Evolutionary conservation across 1,139 yeast species (phyloP), one percentile per base, ranked within the genome.

Genomic region (Pichia cactophila): DNA sequence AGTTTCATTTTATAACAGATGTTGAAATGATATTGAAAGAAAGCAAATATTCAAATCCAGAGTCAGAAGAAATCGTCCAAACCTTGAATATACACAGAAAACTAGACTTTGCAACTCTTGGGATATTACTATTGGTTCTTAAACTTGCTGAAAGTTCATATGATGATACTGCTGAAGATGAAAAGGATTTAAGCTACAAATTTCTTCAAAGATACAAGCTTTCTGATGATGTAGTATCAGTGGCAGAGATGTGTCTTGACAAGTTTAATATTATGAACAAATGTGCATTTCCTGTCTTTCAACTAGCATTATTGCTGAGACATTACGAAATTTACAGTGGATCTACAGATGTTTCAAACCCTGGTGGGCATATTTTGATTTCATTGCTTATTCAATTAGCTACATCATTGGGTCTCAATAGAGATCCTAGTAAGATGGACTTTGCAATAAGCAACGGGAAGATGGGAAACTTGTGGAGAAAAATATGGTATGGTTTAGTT

Each of bases 181-280:
- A 45, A 44, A 52, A 63, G 54, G 53, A 68, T 0, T 57, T 54
- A 35, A 72, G 69, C 20, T 71, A 75, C 50, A 64, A 66, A 41
- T 77, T 71, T 56, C 62, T 81, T 16, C 57, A 78, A 43, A 59
- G 65, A 2, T 69, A 75, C 52, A 83, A 83, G 3, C 69, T 80
- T 35, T 70, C 73, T 29, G 62, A 72, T 43, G 73, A 74, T 37
- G 65, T 68, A 23, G 67, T 76, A 20, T 69, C 68, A 46, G 70
- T 76, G 48, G 83, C 85, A 0, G 77, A 75, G 53, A 64, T 69
- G 50, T 80, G 85, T 56, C 62, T 80, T 38, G 71, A 72, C 51
- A 80, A 77, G 54, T 79, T 80, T 60, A 72, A 74, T 43, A 52
- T 78, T 20, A 58, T 74, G 41, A 64, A 77, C 49, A 71, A 76